Evolutionary conservation across 1,284 basidiomycete genomes (phyloP).

Genomic region (Pseudozyma tsukubaensis): DNA sequence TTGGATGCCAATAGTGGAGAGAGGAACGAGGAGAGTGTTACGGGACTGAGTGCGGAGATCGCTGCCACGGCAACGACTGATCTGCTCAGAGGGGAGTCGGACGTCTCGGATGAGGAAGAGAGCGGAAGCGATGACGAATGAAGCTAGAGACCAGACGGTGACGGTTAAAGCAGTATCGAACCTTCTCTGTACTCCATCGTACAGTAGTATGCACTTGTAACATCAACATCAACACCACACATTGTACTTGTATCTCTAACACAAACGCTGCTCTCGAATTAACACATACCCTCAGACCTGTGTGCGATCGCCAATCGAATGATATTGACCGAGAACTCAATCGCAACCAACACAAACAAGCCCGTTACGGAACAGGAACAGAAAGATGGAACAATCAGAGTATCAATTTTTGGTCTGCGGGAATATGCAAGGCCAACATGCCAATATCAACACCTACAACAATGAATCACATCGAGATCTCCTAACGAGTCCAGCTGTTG

Average conservation of each 20-base stretch:
- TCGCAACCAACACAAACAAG: background rate
- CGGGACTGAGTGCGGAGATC: conserved; percentile 34
- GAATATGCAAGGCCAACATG: too few relatives aligned
- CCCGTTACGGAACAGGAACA: too few relatives aligned
- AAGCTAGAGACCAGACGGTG: too few relatives aligned
- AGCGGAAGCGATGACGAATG: conserved; percentile 15
- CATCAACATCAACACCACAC: conserved; percentile 4
- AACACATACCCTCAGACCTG: too few relatives aligned
- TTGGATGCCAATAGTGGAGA: conserved; percentile 18
- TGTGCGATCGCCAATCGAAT: too few relatives aligned
- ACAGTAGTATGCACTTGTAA: background rate
- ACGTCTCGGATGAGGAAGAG: conserved; percentile 11
- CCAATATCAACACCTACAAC: background rate
- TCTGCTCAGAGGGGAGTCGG: background rate
- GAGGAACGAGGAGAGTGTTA: conserved; percentile 18
- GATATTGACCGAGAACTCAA: too few relatives aligned
- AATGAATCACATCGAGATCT: background rate
- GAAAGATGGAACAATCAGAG: background rate
- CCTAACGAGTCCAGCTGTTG: conserved; percentile 57
- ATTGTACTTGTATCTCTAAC: conserved; percentile 16
- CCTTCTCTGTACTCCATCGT: background rate
- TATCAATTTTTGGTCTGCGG: background rate
- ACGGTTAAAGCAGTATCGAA: too few relatives aligned
- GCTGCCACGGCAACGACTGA: conserved; percentile 38
- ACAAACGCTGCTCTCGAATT: background rate